Evolutionary conservation across 78 protist genomes (phyloP), one percentile per base, ranked within the genome.

Genomic region (Dictyostelium brefeldianum): DNA sequence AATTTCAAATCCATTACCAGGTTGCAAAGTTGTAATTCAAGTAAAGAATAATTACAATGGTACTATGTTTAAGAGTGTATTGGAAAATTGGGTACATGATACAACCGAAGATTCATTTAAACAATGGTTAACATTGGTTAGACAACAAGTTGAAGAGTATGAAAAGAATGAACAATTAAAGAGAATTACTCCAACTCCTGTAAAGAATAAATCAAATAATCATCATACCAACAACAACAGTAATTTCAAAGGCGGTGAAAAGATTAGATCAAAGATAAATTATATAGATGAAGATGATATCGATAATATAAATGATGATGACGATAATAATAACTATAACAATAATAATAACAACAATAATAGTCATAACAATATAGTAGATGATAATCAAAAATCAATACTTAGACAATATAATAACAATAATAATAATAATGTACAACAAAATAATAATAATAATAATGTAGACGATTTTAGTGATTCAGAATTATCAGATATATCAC

Each of bases 121-220:
- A 64, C 62, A 77, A 18, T 87, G 93, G 93, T 22, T 87, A 25
- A 50, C 36, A 20, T 51, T 87, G 7, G 93, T 87, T 64, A 50
- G 93, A 29, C 41, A 48, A 64, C 93, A 87, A 50, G 93, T 87
- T 15, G 93, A 74, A 65, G 93, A 87, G 20, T 87, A 87, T 87
- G 93, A 87, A 51, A 57, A 87, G 46, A 54, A 48, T 50, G 93
- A 87, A 70, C 51, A 78, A 51, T 56, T 87, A 17, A 87, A 87
- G 56, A n/a, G 84, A 50, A 73, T 54, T 36, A 70, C 93, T 18
- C 92, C 92, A 5, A 87, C 93, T 5, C 93, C 93, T 17, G 79
- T 87, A 47, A 87, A 77, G 51, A 67, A 56, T 43, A 62, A 67
- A 48, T 41, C 11, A 53, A 3, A n/a, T 17, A 7, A 20, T n/a